Evolutionary conservation across 2,329 filamentous ascomycete species (phyloP).

Genomic region (Alternaria sp.): DNA sequence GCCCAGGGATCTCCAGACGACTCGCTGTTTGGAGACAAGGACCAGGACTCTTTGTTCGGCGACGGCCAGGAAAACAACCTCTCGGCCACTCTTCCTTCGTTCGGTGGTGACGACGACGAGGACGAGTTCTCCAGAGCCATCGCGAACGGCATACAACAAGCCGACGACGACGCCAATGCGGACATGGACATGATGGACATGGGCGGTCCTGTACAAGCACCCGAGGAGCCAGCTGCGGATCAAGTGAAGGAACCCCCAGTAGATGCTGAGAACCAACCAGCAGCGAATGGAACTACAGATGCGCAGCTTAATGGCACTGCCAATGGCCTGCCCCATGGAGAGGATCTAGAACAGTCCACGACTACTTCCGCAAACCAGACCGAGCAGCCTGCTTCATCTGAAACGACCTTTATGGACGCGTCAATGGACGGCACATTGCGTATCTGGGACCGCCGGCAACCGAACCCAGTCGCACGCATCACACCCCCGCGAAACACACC

Average conservation of each 20-base stretch:
- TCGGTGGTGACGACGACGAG: slow-evolving; percentile 82
- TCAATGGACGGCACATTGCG: slow-evolving; percentile 86
- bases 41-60: slow-evolving; percentile 80
- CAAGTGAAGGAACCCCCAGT: slow-evolving; percentile 27
- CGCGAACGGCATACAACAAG: slow-evolving; percentile 59
- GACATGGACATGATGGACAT: slow-evolving; percentile 56
- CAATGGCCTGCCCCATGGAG: slow-evolving; percentile 61
- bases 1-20: slow-evolving; percentile 71
- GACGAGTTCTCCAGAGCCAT: slow-evolving; percentile 82
- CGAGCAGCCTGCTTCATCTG: slow-evolving; percentile 61
- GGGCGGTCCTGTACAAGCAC: slow-evolving; percentile 52
- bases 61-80: slow-evolving; percentile 62
- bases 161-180: slow-evolving; percentile 49
- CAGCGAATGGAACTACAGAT: slow-evolving; percentile 29
- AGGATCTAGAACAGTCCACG: slow-evolving; percentile 48
- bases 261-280: slow-evolving; percentile 18
- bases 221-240: slow-evolving; percentile 33
- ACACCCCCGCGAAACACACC: slow-evolving; percentile 76
- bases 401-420: slow-evolving; percentile 85
- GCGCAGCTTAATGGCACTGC: slow-evolving; percentile 17
- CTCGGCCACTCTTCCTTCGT: slow-evolving; percentile 57
- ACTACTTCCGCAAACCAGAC: slow-evolving; percentile 40
- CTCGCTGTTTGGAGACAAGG: slow-evolving; percentile 82
- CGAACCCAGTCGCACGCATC: slow-evolving; percentile 79
- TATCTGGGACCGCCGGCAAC: slow-evolving; percentile 88